These are phyloP conservation scores for Kodamaea lidongshanica DNA, from an alignment of 805 yeast species.

Conservation along the genomic window DNA sequence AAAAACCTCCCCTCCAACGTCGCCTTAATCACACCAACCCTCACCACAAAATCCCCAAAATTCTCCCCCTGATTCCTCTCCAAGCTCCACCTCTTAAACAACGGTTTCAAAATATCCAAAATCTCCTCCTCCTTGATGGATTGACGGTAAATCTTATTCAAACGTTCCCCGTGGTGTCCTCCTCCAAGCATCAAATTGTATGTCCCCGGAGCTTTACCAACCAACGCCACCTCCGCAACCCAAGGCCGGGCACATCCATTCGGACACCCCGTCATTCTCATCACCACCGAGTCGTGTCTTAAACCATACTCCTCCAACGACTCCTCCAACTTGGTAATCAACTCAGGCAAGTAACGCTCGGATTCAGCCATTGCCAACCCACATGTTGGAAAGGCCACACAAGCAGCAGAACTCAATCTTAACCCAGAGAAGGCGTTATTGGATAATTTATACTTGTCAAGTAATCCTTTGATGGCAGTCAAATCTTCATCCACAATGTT, in stretches of 20 bases:
- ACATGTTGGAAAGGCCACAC: slow-evolving; percentile 98
- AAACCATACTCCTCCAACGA: slow-evolving; percentile 87
- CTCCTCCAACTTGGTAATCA: slow-evolving; percentile 76
- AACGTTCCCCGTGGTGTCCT: slow-evolving; percentile 87
- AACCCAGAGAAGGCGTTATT: slow-evolving; percentile 77
- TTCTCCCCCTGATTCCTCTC: slow-evolving; percentile 91
- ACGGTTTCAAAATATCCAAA: slow-evolving; percentile 65
- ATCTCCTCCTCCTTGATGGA: slow-evolving; percentile 90
- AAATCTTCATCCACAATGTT: slow-evolving; percentile 66
- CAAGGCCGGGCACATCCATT: slow-evolving; percentile 98
- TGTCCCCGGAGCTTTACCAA: slow-evolving; percentile 91
- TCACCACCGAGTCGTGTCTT: slow-evolving; percentile 87
- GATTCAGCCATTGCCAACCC: slow-evolving; percentile 99
- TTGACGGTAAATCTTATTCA: slow-evolving; percentile 82
- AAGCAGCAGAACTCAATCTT: slow-evolving; percentile 87
- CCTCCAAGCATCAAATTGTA: slow-evolving; percentile 95
- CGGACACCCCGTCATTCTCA: slow-evolving; percentile 99
- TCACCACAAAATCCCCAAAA: slow-evolving; percentile 87
- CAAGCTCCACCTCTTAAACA: slow-evolving; percentile 90
- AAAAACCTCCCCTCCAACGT: slow-evolving; percentile 87
- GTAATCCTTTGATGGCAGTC: slow-evolving; percentile 51
- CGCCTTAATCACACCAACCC: slow-evolving; percentile 82
- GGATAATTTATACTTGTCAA: slow-evolving; percentile 74
- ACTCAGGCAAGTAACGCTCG: slow-evolving; percentile 82
- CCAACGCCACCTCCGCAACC: slow-evolving; percentile 93